phyloP scores from a whole-genome alignment of 2,329 filamentous ascomycete species.

The Ceratocystis alfenasii region DNA sequence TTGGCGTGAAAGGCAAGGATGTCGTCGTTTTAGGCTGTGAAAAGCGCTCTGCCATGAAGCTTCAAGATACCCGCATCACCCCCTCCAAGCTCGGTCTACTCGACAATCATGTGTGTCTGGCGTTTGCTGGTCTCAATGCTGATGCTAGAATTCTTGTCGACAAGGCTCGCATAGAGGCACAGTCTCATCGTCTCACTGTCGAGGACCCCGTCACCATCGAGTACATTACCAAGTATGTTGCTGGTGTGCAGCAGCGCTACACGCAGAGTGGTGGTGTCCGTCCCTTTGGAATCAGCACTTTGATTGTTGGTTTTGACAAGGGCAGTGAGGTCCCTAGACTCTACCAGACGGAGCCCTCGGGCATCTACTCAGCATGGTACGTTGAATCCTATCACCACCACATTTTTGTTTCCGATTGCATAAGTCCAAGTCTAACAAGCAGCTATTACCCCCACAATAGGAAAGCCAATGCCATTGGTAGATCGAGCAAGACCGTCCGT shows the following conservation, averaged over 20 bases:
- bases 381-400: constrained; percentile 26
- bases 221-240: constrained; percentile 98
- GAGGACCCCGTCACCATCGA: constrained; percentile 97
- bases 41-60: constrained; percentile 97
- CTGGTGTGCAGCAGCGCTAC: constrained; percentile 95
- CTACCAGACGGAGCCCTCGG: constrained; percentile 98
- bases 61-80: constrained; percentile 97
- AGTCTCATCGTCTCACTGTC: constrained; percentile 91
- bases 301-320: constrained; percentile 97
- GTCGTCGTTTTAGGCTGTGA: constrained; percentile 96
- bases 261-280: constrained; percentile 96
- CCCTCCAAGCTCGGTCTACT: constrained; percentile 96
- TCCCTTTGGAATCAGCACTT: constrained; percentile 95
- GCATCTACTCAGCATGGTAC: constrained; percentile 97
- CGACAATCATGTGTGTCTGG: constrained; percentile 90
- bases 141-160: constrained; percentile 96
- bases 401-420: background rate
- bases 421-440: background rate
- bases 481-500: constrained; percentile 96
- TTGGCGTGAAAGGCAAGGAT: constrained; percentile 88
- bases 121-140: constrained; percentile 93
- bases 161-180: constrained; percentile 92
- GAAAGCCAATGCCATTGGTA: constrained; percentile 98
- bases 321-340: constrained; percentile 77
- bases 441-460: constrained; percentile 36